phyloP scores from a whole-genome alignment of 768 basidiomycete species.

The Hypholoma sublateritium region DNA sequence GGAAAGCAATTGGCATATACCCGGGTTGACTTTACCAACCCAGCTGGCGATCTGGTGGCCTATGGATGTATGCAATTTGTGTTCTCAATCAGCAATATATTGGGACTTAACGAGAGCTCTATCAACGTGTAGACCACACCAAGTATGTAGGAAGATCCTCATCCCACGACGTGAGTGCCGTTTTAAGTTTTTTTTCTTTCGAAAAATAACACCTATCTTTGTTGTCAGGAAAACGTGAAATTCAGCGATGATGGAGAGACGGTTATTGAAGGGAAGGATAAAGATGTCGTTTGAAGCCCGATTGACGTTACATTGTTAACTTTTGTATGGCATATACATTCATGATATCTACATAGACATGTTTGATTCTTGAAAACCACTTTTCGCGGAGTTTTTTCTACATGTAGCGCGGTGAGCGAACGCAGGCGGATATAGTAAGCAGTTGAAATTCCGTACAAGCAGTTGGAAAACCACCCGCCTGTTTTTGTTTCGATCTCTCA shows the following conservation, averaged over 20 bases:
- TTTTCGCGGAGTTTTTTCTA: no score
- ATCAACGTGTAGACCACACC: constrained; percentile 61
- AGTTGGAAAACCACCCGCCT: no score
- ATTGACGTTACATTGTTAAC: neutral
- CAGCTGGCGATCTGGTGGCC: constrained; percentile 68
- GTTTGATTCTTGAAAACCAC: no score
- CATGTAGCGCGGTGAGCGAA: no score
- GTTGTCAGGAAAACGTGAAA: constrained; percentile 64
- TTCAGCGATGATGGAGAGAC: constrained; percentile 78
- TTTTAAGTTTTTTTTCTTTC: neutral
- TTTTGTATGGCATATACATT: neutral
- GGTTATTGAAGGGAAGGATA: constrained; percentile 64
- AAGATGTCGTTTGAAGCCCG: constrained; percentile 12
- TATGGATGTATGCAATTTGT: constrained; percentile 59
- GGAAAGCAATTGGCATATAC: constrained; percentile 83
- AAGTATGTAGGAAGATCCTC: constrained; percentile 80
- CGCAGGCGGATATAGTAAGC: no score
- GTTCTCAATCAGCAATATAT: neutral
- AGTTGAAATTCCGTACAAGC: no score
- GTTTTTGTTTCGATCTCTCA: no score
- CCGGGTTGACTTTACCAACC: constrained; percentile 70
- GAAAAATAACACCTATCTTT: neutral
- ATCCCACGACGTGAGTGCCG: constrained; percentile 35
- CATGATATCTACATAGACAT: neutral
- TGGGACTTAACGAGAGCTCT: neutral